Evolutionary conservation across 495 filamentous ascomycete species (phyloP), one percentile per base, ranked within the genome.

Genomic region (Penicillium soppii): DNA sequence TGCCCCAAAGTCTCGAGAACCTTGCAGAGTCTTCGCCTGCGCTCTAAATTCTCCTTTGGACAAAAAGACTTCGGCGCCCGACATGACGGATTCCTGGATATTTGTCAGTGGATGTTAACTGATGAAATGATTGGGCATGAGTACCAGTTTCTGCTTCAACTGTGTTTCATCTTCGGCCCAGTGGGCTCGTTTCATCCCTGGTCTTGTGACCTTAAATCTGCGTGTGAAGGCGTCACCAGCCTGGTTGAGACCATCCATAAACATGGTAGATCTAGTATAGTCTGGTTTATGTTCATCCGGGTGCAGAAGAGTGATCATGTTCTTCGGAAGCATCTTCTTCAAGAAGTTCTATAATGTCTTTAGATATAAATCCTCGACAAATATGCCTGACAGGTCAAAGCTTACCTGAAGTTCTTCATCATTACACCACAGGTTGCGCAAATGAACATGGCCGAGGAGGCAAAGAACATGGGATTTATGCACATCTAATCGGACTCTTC

Each of bases 391-490:
- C 16, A 54, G 27, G 26, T 23, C 36, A 23, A 46, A 22, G 55
- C 65, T 33, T 57, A 81, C 79, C 69, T 94, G 86, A 30, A 86
- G 73, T 52, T 73, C 65, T 12, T 74, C 53, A 65, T 94, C 84
- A 65, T 96, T 96, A 63, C 92, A 97, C 92, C 92, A 97, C 45
- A 73, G 67, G 62, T 96, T 97, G 33, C 91, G 81, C 20, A 80
- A 68, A 53, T 85, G 77, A 16, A 87, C 81, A 66, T 97, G 89
- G 4, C 76, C 76, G 25, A 97, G 64, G 1, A 97, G 75, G 58
- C 90, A 95, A 26, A 95, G 75, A 2, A 97, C 39, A 71, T 99
- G 91, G 56, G 81, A 72, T 68, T 95, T 96, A 62, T 99, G 94
- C 26, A 89, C 72, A 50, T 94, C 81, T 21, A 94, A 65, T 32